Conservation (phyloP, 306 rosid genomes). For the Prinsepia uniflora region DNA sequence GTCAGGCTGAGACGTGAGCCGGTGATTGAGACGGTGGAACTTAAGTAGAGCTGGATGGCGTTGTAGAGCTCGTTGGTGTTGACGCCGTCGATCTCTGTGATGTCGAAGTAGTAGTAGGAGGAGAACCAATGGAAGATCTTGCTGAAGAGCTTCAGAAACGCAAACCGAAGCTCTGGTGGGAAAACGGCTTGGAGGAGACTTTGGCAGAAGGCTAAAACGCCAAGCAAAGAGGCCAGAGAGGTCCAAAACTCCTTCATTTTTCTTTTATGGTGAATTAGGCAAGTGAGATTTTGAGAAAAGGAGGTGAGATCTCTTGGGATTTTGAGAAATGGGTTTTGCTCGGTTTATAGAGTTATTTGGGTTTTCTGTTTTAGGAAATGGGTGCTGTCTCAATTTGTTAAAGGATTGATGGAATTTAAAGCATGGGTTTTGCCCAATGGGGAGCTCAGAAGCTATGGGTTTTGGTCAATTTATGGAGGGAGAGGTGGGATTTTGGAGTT, state of each 20-base stretch:
- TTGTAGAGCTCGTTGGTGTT: conserved; percentile 98
- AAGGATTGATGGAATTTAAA: neutral
- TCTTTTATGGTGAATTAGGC: too few species aligned
- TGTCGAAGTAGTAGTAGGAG: conserved; percentile 76
- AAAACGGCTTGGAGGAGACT: conserved; percentile 67
- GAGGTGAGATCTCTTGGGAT: neutral
- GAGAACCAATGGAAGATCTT: conserved; percentile 66
- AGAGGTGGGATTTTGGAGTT: neutral
- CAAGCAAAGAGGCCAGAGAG: conserved; percentile 70
- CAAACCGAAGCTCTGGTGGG: conserved; percentile 92
- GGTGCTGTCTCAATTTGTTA: neutral
- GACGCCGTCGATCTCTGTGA: conserved; percentile 93
- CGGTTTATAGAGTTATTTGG: neutral
- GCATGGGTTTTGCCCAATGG: neutral
- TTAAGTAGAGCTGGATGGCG: conserved; percentile 90
- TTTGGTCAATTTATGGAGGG: neutral
- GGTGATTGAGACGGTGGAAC: conserved; percentile 65
- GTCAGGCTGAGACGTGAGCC: conserved; percentile 73
- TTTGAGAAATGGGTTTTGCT: neutral
- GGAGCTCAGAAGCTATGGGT: conserved; percentile 5
- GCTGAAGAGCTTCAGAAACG: conserved; percentile 48
- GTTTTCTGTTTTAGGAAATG: neutral
- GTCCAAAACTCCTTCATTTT: conserved; percentile 84
- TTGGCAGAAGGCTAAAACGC: conserved; percentile 85
- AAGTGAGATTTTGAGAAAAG: neutral